Conservation (phyloP, 1,139 yeast species). For the Taphrina wiesneri region DNA sequence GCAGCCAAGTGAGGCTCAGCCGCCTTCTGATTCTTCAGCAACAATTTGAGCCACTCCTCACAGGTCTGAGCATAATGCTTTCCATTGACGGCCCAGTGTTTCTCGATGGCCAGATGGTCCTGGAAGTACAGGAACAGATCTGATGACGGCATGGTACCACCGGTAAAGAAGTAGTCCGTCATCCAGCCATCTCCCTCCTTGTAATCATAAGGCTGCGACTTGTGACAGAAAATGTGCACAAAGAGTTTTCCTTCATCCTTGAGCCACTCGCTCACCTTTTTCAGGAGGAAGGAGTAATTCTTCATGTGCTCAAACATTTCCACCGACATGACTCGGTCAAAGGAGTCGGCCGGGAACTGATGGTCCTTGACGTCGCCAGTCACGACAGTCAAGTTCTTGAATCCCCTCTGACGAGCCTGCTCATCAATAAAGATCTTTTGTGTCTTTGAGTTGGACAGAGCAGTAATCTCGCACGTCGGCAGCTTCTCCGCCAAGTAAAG, state of each 20-base stretch:
- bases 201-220: constrained; percentile 33
- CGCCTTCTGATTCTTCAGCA: constrained; percentile 25
- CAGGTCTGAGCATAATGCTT: constrained; percentile 34
- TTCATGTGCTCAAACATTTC: constrained; percentile 36
- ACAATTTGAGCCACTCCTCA: constrained; percentile 32
- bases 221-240: constrained; percentile 34
- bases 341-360: constrained; percentile 18
- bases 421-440: constrained; percentile 32
- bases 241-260: constrained; percentile 33
- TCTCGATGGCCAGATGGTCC: constrained; percentile 31
- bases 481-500: constrained; percentile 46
- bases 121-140: constrained; percentile 33
- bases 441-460: constrained; percentile 30
- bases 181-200: constrained; percentile 35
- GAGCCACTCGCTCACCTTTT: constrained; percentile 30
- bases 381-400: constrained; percentile 33
- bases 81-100: constrained; percentile 34
- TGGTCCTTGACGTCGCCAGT: constrained; percentile 34
- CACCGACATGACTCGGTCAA: constrained; percentile 34
- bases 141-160: constrained; percentile 34
- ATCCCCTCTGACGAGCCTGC: constrained; percentile 27
- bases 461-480: constrained; percentile 28
- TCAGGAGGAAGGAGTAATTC: constrained; percentile 30
- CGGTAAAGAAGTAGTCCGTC: constrained; percentile 35
- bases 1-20: constrained; percentile 27